Evolutionary conservation across 495 filamentous ascomycete species (phyloP), one percentile per base, ranked within the genome.

Genomic region (Xylaria telfairii): DNA sequence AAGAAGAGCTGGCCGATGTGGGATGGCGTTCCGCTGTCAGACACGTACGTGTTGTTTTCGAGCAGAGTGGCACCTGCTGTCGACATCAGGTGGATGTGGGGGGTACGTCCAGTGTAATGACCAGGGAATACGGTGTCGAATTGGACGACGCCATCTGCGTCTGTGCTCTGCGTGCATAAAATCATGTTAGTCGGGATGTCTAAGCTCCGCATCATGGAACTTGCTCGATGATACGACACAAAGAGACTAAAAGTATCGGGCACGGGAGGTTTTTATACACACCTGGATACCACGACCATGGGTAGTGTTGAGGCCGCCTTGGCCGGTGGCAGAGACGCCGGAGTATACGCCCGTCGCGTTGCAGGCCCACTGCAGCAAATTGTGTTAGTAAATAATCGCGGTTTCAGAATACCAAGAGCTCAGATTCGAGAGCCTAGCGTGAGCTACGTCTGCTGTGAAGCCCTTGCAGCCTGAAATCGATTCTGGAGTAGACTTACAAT

Each of bases 1-100:
- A 77, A 84, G 80, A 89, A 90, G 56, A 90, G 67, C 75, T 91
- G 87, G 12, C 88, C 87, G 61, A 89, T 83, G 75, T 90, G 85
- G 7, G 83, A 81, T 34, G 85, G 77, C 5, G 73, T 73, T 41
- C 87, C 88, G 62, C 82, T 83, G 76, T 87, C 88, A 2, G 78
- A 71, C 30, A 84, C 69, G 4, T 83, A 64, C 3, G 75, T 81
- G 19, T 78, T 81, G 41, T 83, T 80, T 26, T 67, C 80, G 44
- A 51, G 47, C 15, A 66, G 32, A 64, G 77, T 87, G 83, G 56
- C 65, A 21, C 61, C 65, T 30, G 66, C 28, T 7, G 28, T 28
- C 21, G 42, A 72, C 71, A 75, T 72, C 47, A 84, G 47, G 71
- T 87, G 87, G 56, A 80, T 73, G 70, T 89, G 86, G 21, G 79